Evolutionary conservation across 305 asterid genomes (phyloP).

Genomic region (Fraxinus greggii): DNA sequence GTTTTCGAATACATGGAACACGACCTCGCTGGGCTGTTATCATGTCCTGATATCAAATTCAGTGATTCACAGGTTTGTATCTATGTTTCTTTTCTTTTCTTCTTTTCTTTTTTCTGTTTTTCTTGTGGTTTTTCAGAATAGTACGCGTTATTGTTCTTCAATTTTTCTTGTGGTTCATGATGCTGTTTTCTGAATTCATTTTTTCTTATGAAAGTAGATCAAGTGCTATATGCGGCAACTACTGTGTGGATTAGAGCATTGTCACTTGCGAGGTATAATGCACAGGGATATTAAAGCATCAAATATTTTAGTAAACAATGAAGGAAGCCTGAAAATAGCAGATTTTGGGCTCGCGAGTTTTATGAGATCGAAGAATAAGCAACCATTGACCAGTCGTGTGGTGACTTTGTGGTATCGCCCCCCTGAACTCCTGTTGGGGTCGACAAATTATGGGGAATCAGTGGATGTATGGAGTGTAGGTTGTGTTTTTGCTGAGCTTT

Average conservation of each 20-base stretch:
- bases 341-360: conserved; percentile 87
- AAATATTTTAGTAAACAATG: conserved; percentile 68
- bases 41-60: conserved; percentile 71
- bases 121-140: not conserved
- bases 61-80: conserved; percentile 72
- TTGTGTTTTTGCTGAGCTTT: conserved; percentile 86
- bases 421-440: conserved; percentile 80
- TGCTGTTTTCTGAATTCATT: not conserved
- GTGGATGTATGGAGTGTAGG: conserved; percentile 94
- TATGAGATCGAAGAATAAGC: conserved; percentile 41
- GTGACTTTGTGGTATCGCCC: conserved; percentile 95
- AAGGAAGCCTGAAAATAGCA: conserved; percentile 77
- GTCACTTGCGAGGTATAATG: conserved; percentile 77
- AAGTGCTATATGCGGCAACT: conserved; percentile 81
- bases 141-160: not conserved
- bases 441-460: conserved; percentile 59
- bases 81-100: not conserved
- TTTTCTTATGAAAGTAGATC: conserved; percentile 44
- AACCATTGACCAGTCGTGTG: conserved; percentile 78
- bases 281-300: conserved; percentile 86
- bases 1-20: conserved; percentile 97
- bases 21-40: conserved; percentile 74
- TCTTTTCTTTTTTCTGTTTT: too few relatives aligned
- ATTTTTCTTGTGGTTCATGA: not conserved
- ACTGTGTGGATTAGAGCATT: conserved; percentile 66